Evolutionary conservation across 2,329 filamentous ascomycete genomes (phyloP), one percentile per base, ranked within the genome.

Genomic region (Pleurostoma richardsiae): DNA sequence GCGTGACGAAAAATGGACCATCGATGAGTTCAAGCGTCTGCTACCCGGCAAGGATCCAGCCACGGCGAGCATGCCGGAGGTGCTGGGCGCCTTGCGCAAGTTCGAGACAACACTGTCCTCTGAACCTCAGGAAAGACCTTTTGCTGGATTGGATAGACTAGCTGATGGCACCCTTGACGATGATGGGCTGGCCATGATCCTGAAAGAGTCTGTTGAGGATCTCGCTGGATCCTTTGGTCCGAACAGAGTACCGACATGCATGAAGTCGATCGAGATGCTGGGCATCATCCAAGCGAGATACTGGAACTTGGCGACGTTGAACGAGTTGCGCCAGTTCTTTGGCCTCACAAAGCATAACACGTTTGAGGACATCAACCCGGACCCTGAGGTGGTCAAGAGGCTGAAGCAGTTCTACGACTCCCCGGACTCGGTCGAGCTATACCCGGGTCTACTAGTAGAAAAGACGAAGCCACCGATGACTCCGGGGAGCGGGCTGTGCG

Each of bases 251-350:
- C 89, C 90, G 0, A 76, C 80, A 27, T 78, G 85, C 30, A 79
- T 95, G 73, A 80, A 83, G 53, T 81, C 84, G 1, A 79, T 94
- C 11, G 88, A 94, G 63, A 86, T 94, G 33, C 72, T 94, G 5
- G 88, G 88, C 40, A 94, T 95, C 48, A 73, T 88, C 42, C 87
- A 90, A 51, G 81, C 85, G 4, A 77, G 89, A 41, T 76, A 78
- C 46, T 95, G 89, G 89, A 85, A 90, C 50, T 68, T 90, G 6
- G 85, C 85, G 0, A 84, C 85, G 0, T 71, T 95, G 50, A 95
- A 95, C 59, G 89, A 94, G 69, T 95, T 94, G 72, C 79, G 89
- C 44, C 84, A 86, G 61, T 87, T 90, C 68, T 91, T 92, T 56
- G 82, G 84, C 2, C 71, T 95, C 5, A 86, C 87, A 65, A 78